phyloP scores from a whole-genome alignment of 2,329 filamentous ascomycete genomes.

The Scedosporium dehoogii region DNA sequence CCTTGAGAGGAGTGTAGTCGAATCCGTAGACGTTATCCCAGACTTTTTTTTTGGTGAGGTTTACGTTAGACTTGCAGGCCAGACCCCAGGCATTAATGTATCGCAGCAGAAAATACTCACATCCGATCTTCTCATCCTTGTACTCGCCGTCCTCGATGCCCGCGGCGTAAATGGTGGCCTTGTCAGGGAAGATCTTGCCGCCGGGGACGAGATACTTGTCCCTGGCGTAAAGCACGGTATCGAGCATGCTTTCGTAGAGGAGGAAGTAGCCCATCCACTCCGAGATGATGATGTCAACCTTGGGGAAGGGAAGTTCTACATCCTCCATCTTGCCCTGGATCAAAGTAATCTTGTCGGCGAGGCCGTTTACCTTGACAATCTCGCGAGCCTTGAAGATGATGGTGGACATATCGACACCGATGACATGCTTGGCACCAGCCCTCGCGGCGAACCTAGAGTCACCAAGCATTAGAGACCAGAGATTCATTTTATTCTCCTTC shows the following conservation, averaged over 20 bases:
- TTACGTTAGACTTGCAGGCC: not conserved
- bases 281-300: conserved; percentile 99
- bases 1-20: conserved; percentile 88
- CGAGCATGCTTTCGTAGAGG: conserved; percentile 97
- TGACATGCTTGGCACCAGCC: conserved; percentile 95
- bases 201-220: conserved; percentile 82
- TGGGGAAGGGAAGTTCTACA: conserved; percentile 80
- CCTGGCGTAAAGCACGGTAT: conserved; percentile 93
- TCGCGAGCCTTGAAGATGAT: conserved; percentile 98
- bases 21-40: conserved; percentile 99
- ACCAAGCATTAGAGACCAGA: conserved; percentile 1
- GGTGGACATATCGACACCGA: conserved; percentile 98
- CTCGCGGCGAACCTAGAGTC: conserved; percentile 79
- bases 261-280: conserved; percentile 99
- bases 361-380: conserved; percentile 85
- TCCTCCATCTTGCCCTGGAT: conserved; percentile 99
- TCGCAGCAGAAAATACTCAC: conserved; percentile 42
- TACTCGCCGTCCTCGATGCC: conserved; percentile 98
- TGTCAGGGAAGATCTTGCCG: conserved; percentile 96
- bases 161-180: conserved; percentile 93
- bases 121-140: conserved; percentile 99
- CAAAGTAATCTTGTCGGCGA: conserved; percentile 92
- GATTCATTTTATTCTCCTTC: too few species aligned
- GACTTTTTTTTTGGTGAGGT: conserved; percentile 59
- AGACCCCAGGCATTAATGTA: not conserved